Conservation (phyloP, 2,329 filamentous ascomycete genomes). For the Pseudocercospora eumusae region DNA sequence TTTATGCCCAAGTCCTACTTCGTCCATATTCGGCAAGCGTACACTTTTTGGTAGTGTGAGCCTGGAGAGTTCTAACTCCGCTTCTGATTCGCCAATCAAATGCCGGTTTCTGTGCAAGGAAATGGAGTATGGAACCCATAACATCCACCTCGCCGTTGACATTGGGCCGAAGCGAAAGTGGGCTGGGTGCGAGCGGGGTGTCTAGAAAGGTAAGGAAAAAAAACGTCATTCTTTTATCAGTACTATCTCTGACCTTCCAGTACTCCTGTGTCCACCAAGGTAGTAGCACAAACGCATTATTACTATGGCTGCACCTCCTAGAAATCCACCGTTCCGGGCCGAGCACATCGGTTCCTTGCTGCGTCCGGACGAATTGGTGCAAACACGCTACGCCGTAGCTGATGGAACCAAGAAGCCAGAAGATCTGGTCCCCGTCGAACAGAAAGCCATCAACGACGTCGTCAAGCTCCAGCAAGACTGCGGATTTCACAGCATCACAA, state of each 20-base stretch:
- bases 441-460: constrained; percentile 38
- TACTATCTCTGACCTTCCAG: neutral
- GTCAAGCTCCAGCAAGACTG: constrained; percentile 40
- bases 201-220: neutral
- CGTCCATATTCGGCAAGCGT: neutral
- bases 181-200: neutral
- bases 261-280: neutral
- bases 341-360: constrained; percentile 73
- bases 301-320: constrained; percentile 52
- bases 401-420: constrained; percentile 32
- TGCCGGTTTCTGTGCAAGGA: constrained; percentile 1
- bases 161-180: constrained; percentile 9
- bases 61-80: constrained; percentile 6
- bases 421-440: constrained; percentile 36
- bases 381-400: constrained; percentile 56
- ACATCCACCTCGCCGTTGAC: constrained; percentile 5
- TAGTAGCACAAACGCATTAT: neutral
- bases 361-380: constrained; percentile 62
- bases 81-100: constrained; percentile 8
- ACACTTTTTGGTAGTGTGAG: neutral
- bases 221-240: neutral
- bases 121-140: constrained; percentile 2
- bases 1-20: neutral
- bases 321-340: constrained; percentile 63
- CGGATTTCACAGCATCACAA: constrained; percentile 38